phyloP scores from a whole-genome alignment of 2,329 filamentous ascomycete species.

The Thermochaetoides dissita region DNA sequence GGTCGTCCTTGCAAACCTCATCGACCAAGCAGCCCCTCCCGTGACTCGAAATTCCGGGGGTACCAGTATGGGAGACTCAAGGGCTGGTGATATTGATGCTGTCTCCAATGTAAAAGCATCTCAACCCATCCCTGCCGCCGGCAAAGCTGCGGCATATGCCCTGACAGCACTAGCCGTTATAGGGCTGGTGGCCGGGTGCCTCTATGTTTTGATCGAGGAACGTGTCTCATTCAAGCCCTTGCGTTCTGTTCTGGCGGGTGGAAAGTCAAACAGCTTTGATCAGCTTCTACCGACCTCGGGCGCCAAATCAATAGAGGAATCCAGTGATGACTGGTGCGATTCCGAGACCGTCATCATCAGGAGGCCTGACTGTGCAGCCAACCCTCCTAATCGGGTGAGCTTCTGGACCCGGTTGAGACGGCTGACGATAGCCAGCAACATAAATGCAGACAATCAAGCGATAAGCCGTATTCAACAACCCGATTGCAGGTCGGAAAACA shows the following conservation, averaged over 20 bases:
- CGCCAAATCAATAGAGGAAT: too few species aligned
- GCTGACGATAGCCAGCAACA: too few species aligned
- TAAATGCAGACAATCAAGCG: too few species aligned
- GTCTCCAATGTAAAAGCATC: slow-evolving; percentile 22
- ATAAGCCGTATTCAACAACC: too few species aligned
- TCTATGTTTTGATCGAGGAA: slow-evolving; percentile 20
- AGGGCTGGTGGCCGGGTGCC: slow-evolving; percentile 37
- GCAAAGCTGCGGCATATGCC: slow-evolving; percentile 41
- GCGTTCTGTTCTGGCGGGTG: background rate
- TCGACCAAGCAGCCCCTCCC: slow-evolving; percentile 28
- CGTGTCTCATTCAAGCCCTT: slow-evolving; percentile 1
- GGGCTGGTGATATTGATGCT: slow-evolving; percentile 27
- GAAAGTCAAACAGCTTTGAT: too few species aligned
- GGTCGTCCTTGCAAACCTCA: slow-evolving; percentile 47
- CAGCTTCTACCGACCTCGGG: too few species aligned
- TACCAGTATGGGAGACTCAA: slow-evolving; percentile 31
- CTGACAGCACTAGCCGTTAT: slow-evolving; percentile 40
- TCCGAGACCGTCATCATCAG: too few species aligned
- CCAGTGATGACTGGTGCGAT: too few species aligned
- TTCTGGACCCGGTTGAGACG: too few species aligned
- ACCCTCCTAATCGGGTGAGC: too few species aligned
- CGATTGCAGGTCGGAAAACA: too few species aligned
- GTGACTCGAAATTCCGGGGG: slow-evolving; percentile 42
- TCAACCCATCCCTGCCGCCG: slow-evolving; percentile 38
- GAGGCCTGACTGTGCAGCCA: too few species aligned